A percentile compares a stretch with the other conserved stretches of the same genome.
Evolutionary conservation across 257 asterid genomes (phyloP).

Genomic region (Solanum clarkiae): DNA sequence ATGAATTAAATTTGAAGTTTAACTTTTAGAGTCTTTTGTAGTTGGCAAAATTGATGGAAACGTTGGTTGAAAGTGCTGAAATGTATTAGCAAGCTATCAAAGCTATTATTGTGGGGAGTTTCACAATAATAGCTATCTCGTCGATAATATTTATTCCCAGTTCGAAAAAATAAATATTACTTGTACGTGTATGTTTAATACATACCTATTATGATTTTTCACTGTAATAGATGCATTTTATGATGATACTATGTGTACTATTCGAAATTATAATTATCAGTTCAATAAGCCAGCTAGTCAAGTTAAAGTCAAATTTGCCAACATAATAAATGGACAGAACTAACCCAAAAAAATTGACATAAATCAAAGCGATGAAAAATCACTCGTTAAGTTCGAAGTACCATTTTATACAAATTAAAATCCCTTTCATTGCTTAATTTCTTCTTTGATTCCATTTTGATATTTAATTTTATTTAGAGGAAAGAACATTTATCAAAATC

Average conservation of each 20-base stretch:
- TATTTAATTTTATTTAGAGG: too few species aligned
- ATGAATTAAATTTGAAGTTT: neutral
- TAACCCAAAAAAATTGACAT: too few species aligned
- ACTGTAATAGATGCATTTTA: neutral
- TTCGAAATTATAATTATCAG: neutral
- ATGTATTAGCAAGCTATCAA: neutral
- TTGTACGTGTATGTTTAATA: neutral
- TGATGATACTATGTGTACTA: neutral
- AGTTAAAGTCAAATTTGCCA: neutral
- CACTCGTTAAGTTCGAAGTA: too few species aligned
- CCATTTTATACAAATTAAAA: too few species aligned
- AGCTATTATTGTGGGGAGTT: neutral
- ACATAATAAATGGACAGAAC: too few species aligned
- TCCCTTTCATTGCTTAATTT: too few species aligned
- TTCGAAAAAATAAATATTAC: neutral
- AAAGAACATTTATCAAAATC: too few species aligned
- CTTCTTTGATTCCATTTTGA: too few species aligned
- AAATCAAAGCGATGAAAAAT: too few species aligned
- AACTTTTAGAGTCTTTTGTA: neutral
- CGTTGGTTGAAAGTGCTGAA: neutral
- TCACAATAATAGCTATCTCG: neutral
- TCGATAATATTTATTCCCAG: neutral
- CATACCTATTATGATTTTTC: neutral
- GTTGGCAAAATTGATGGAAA: neutral
- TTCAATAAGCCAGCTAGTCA: neutral